These are phyloP conservation scores for Ganoderma boninense DNA, from an alignment of 1,284 basidiomycete species.

Conservation along the genomic window DNA sequence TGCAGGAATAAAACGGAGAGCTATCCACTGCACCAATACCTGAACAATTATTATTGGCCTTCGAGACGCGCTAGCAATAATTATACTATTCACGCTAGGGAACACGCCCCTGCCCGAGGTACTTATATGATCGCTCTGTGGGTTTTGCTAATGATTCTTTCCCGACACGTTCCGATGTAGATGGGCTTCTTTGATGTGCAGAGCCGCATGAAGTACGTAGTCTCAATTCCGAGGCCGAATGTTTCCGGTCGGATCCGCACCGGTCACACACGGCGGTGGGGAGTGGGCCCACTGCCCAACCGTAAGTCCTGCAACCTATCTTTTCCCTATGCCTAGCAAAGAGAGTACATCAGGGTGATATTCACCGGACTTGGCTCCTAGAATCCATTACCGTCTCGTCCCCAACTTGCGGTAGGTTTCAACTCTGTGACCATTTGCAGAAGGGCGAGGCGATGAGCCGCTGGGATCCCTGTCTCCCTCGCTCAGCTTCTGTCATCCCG, in stretches of 20 bases:
- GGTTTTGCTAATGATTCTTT: neutral
- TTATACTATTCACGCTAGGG: too few species aligned
- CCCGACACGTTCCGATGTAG: neutral
- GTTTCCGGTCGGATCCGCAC: neutral
- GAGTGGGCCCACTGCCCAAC: neutral
- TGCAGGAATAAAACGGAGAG: neutral
- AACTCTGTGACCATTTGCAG: neutral
- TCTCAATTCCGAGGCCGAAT: neutral
- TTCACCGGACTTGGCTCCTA: neutral
- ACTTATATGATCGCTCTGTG: neutral
- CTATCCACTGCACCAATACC: neutral
- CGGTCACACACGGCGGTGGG: neutral
- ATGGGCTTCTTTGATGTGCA: neutral
- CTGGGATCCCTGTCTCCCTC: neutral
- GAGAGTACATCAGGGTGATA: neutral
- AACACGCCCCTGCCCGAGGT: too few species aligned
- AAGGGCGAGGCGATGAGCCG: neutral
- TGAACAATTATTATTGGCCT: neutral
- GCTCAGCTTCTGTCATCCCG: neutral
- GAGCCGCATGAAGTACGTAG: neutral
- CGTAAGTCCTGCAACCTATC: neutral
- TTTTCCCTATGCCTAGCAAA: neutral
- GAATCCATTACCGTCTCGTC: neutral
- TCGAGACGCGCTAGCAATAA: neutral
- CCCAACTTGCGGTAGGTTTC: neutral